A percentile compares a stretch with the other conserved stretches of the same genome.
Evolutionary conservation across 2,329 filamentous ascomycete species (phyloP).

Genomic region (Hymenoscyphus fraxineus): DNA sequence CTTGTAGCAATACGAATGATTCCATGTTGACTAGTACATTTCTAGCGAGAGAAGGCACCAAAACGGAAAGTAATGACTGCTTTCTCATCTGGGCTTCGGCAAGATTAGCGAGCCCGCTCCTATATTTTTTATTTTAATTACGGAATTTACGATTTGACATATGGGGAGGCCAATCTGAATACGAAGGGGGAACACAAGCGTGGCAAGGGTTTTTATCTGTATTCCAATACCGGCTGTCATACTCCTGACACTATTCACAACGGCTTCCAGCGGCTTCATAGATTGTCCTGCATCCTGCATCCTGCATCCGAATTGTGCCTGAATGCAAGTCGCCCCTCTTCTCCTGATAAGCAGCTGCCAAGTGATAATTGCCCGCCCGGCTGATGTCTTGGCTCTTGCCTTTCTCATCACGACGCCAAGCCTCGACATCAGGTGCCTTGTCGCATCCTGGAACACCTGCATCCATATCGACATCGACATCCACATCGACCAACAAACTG

Average conservation of each 20-base stretch:
- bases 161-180: not conserved
- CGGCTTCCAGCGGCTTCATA: not conserved
- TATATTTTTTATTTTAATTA: no score
- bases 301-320: not conserved
- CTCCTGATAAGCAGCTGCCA: not conserved
- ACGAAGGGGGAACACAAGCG: not conserved
- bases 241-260: not conserved
- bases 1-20: no score
- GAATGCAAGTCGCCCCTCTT: not conserved
- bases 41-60: not conserved
- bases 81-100: not conserved
- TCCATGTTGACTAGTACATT: not conserved
- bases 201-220: not conserved
- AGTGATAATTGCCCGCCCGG: not conserved
- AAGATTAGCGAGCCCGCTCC: not conserved
- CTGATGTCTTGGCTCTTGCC: conserved; percentile 4
- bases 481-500: not conserved
- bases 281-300: not conserved
- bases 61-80: not conserved
- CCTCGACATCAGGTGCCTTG: conserved; percentile 4
- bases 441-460: not conserved
- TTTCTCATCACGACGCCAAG: conserved; percentile 7
- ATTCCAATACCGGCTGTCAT: not conserved
- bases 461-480: no score
- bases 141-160: no score